Percentiles rank a stretch among this genome's conserved stretches.
phyloP scores from a whole-genome alignment of 2,329 filamentous ascomycete species.

The Sporothrix pallida region DNA sequence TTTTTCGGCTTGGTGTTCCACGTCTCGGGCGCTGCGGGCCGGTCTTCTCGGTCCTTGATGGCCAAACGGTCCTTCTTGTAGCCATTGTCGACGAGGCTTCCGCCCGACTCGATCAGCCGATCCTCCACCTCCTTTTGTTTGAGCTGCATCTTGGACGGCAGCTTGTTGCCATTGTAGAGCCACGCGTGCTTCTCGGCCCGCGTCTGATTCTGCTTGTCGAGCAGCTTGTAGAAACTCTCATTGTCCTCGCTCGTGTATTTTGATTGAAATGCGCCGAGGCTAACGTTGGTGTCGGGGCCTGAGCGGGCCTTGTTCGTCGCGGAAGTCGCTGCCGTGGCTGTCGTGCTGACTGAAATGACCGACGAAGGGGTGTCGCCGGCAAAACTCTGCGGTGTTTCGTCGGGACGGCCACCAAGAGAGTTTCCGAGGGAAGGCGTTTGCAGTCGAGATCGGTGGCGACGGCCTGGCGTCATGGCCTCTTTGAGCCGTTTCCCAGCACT shows the following conservation, averaged over 20 bases:
- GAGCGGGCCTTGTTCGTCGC: neutral
- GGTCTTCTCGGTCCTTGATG: constrained; percentile 66
- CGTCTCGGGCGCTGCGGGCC: constrained; percentile 76
- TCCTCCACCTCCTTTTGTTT: constrained; percentile 68
- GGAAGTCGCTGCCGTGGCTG: neutral
- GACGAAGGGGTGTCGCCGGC: constrained; percentile 76
- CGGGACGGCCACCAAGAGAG: constrained; percentile 35
- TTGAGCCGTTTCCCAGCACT: constrained; percentile 74
- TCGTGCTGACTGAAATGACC: constrained; percentile 42
- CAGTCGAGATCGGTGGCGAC: constrained; percentile 41
- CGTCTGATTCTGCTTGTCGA: constrained; percentile 90
- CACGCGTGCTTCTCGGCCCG: constrained; percentile 84
- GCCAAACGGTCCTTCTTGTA: constrained; percentile 64
- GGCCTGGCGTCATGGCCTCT: constrained; percentile 81
- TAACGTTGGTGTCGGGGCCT: constrained; percentile 75
- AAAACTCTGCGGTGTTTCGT: constrained; percentile 68
- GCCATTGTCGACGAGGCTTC: constrained; percentile 60
- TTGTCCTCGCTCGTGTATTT: constrained; percentile 98
- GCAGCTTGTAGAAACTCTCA: constrained; percentile 89
- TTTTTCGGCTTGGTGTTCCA: constrained; percentile 81
- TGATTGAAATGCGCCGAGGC: constrained; percentile 82
- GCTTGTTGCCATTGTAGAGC: constrained; percentile 87
- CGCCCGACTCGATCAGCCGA: constrained; percentile 52
- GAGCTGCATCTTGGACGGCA: constrained; percentile 79
- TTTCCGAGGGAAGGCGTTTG: neutral